Evolutionary conservation across 305 asterid species (phyloP).

Genomic region (Salvia sclarea): DNA sequence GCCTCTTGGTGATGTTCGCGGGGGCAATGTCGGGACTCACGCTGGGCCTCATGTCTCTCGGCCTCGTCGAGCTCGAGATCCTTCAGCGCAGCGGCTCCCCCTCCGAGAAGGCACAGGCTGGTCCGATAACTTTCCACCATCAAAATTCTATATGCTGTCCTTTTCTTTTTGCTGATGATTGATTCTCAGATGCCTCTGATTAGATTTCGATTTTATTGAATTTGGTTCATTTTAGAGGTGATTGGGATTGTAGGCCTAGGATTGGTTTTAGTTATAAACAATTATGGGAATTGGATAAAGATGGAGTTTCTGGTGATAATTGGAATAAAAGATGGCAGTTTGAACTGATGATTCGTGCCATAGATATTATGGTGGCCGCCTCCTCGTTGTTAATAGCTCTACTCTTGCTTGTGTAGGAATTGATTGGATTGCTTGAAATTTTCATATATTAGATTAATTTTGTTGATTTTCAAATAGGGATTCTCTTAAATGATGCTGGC

Average conservation of each 20-base stretch:
- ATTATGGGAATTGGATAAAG: background rate
- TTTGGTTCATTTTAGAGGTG: background rate
- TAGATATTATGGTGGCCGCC: background rate
- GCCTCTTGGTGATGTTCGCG: constrained; percentile 72
- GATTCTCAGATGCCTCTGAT: constrained; percentile 1
- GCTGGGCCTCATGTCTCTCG: constrained; percentile 84
- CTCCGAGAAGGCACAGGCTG: constrained; percentile 63
- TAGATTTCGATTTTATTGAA: constrained; percentile 7
- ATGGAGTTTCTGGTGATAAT: constrained; percentile 13
- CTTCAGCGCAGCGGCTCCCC: constrained; percentile 85
- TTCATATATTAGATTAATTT: background rate
- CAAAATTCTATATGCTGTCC: too few species aligned
- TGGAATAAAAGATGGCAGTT: background rate
- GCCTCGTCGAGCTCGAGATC: constrained; percentile 93
- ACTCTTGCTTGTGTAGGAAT: background rate
- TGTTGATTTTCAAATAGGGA: too few species aligned
- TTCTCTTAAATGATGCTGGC: background rate
- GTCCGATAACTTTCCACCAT: constrained; percentile 9
- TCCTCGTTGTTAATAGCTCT: background rate
- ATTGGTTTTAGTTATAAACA: background rate
- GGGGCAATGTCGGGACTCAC: constrained; percentile 95
- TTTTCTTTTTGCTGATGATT: background rate
- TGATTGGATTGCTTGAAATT: background rate
- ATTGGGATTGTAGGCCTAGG: background rate
- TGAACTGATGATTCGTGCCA: background rate